These are phyloP conservation scores for Leptoxyphium fumago DNA, from an alignment of 2,329 filamentous ascomycete species.

Conservation along the genomic window DNA sequence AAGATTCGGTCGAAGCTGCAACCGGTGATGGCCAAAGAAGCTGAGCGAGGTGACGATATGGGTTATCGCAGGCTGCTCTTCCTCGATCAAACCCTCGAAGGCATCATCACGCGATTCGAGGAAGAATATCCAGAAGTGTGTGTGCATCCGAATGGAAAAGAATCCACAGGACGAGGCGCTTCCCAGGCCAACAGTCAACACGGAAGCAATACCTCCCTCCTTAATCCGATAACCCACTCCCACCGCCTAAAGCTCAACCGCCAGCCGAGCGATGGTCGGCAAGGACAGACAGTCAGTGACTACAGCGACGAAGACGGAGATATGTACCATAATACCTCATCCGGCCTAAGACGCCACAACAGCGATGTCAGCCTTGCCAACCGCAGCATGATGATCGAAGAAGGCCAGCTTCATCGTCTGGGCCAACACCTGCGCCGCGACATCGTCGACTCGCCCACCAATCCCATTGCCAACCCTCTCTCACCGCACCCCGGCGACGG, in stretches of 20 bases:
- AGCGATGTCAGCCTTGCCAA: constrained; percentile 55
- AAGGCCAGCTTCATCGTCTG: constrained; percentile 55
- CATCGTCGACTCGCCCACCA: constrained; percentile 35
- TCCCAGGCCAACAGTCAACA: not conserved
- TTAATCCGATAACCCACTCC: not conserved
- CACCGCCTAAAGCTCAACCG: not conserved
- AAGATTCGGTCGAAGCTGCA: constrained; percentile 77
- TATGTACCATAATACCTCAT: constrained; percentile 10
- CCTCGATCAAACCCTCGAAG: constrained; percentile 73
- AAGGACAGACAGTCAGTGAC: constrained; percentile 13
- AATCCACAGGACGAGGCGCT: constrained; percentile 6
- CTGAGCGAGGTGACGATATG: constrained; percentile 53
- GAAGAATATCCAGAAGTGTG: constrained; percentile 89
- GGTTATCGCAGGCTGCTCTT: constrained; percentile 72
- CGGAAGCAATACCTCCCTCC: not conserved
- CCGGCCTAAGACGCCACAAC: constrained; percentile 39
- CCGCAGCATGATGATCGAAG: constrained; percentile 50
- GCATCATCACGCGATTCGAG: constrained; percentile 91
- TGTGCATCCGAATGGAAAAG: constrained; percentile 20
- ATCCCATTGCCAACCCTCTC: constrained; percentile 1
- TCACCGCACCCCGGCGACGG: constrained; percentile 1
- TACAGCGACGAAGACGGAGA: constrained; percentile 15
- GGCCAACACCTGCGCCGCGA: constrained; percentile 52
- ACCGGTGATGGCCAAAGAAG: constrained; percentile 65
- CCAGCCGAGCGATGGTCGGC: constrained; percentile 5